Evolutionary conservation across 2,329 filamentous ascomycete genomes (phyloP).

Genomic region (Zelopaecilomyces penicillatus): DNA sequence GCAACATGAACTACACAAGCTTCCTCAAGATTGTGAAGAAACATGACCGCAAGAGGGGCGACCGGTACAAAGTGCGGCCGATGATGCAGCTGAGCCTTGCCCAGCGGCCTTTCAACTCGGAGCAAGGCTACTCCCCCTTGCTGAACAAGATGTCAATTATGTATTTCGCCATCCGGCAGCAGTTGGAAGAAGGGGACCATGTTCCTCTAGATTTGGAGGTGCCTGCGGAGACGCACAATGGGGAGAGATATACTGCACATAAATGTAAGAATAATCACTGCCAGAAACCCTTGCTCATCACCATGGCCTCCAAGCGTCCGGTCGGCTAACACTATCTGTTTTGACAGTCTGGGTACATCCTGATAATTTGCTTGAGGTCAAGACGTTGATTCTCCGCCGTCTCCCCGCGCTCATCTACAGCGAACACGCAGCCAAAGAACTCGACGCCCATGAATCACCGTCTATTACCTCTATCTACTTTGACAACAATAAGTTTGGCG

Average conservation of each 20-base stretch:
- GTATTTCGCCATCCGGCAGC: conserved; percentile 89
- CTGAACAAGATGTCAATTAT: conserved; percentile 87
- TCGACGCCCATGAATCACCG: conserved; percentile 74
- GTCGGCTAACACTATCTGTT: background rate
- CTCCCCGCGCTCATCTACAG: conserved; percentile 91
- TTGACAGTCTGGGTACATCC: conserved; percentile 79
- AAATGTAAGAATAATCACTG: conserved; percentile 56
- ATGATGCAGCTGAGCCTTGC: conserved; percentile 85
- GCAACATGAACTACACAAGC: conserved; percentile 92
- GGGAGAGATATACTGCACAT: conserved; percentile 72
- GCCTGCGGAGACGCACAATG: conserved; percentile 49
- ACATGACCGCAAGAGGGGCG: conserved; percentile 87
- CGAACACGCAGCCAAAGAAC: conserved; percentile 72
- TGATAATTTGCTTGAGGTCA: conserved; percentile 93
- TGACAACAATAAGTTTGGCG: conserved; percentile 74
- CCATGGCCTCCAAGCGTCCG: conserved; percentile 19
- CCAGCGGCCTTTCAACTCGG: conserved; percentile 89
- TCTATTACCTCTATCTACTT: conserved; percentile 95
- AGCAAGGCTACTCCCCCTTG: conserved; percentile 78
- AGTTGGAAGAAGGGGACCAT: conserved; percentile 53
- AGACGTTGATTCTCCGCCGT: conserved; percentile 86
- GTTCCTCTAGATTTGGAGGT: conserved; percentile 39
- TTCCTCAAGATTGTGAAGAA: conserved; percentile 99
- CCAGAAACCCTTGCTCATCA: background rate
- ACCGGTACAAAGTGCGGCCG: conserved; percentile 78